These are phyloP conservation scores for Chalaropsis ovoidea DNA, from an alignment of 2,329 filamentous ascomycete species.

Conservation along the genomic window DNA sequence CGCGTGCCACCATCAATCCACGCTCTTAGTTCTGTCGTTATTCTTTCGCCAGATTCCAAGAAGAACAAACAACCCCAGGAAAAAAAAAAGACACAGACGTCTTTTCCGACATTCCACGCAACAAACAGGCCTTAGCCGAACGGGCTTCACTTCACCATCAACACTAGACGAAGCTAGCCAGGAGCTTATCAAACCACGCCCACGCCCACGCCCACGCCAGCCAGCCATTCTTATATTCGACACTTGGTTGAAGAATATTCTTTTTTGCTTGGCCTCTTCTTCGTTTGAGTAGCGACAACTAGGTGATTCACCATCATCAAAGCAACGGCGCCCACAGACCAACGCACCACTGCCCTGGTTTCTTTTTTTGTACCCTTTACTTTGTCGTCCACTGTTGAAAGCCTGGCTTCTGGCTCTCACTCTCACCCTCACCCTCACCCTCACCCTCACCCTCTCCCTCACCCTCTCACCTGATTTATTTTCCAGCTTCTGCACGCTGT, in stretches of 20 bases:
- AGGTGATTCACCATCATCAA: not conserved
- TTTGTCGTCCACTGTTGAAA: not conserved
- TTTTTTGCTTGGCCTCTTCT: not conserved
- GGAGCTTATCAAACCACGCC: conserved; percentile 10
- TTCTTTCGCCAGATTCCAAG: not conserved
- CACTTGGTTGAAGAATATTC: not conserved
- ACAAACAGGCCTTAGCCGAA: conserved; percentile 14
- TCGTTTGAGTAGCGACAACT: not conserved
- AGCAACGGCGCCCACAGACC: not conserved
- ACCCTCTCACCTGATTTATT: not conserved
- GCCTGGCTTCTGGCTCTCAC: not conserved
- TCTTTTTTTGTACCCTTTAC: too few species aligned
- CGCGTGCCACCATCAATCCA: not conserved
- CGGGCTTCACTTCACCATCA: not conserved
- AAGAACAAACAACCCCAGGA: not conserved
- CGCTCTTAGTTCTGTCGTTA: not conserved
- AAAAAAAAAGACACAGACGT: conserved; percentile 10
- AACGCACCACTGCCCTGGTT: not conserved
- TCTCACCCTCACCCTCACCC: not conserved
- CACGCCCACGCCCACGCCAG: not conserved
- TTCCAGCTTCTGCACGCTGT: not conserved
- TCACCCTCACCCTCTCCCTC: not conserved
- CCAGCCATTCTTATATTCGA: conserved; percentile 5
- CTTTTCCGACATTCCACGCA: conserved; percentile 11
- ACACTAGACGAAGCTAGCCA: not conserved